Evolutionary conservation across 352 stramenopile species (phyloP).

Genomic region (Poterioochromonas sp.): DNA sequence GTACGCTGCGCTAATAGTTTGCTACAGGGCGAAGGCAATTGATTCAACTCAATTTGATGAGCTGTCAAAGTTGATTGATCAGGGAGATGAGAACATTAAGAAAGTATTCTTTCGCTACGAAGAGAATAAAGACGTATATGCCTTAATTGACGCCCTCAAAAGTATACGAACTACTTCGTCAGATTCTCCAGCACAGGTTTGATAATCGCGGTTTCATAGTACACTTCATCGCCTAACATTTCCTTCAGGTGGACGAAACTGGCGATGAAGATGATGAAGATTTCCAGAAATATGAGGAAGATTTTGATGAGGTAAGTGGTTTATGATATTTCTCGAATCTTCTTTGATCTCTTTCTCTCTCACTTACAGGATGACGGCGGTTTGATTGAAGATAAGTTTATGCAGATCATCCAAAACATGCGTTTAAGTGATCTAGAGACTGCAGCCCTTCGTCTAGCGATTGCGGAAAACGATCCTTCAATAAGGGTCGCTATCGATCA

Average conservation of each 20-base stretch:
- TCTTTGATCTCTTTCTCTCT: too few species aligned
- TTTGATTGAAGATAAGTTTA: background rate
- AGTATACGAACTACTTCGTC: background rate
- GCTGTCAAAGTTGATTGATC: background rate
- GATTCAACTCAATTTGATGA: background rate
- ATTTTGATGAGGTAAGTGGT: too few species aligned
- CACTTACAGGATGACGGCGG: background rate
- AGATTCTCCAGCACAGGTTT: too few species aligned
- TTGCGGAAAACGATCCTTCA: background rate
- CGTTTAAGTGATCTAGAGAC: background rate
- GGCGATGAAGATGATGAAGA: background rate
- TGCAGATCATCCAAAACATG: slow-evolving; percentile 1
- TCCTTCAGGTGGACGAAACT: too few species aligned
- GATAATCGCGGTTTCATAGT: too few species aligned
- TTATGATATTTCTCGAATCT: too few species aligned
- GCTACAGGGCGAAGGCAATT: too few species aligned
- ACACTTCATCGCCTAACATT: too few species aligned
- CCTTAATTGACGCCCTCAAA: background rate
- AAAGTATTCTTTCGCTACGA: background rate
- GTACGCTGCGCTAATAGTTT: too few species aligned
- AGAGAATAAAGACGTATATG: background rate
- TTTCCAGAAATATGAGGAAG: background rate
- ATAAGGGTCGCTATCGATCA: background rate
- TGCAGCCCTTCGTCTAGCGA: slow-evolving; percentile 13
- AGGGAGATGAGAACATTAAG: background rate